These are phyloP conservation scores for Coniochaeta sp. DNA, from an alignment of 2,329 filamentous ascomycete species.

Conservation along the genomic window DNA sequence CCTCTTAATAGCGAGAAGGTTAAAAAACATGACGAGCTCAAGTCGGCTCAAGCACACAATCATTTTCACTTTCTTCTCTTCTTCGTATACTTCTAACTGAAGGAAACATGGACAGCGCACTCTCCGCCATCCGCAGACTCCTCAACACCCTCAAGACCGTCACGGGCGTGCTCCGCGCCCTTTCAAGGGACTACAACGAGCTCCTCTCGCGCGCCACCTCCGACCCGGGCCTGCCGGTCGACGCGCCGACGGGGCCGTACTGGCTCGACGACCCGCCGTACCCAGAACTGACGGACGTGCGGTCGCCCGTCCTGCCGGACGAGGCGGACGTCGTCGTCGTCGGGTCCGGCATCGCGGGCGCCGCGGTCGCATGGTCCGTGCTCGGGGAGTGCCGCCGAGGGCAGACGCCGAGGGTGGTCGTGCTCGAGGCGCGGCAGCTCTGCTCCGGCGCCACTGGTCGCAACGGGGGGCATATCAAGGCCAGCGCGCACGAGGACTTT, in stretches of 20 bases:
- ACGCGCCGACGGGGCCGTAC: conserved; percentile 34
- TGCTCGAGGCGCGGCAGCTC: conserved; percentile 42
- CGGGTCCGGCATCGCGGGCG: conserved; percentile 45
- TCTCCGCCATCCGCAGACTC: not conserved
- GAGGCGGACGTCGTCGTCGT: conserved; percentile 40
- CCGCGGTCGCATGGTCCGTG: conserved; percentile 25
- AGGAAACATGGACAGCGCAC: not conserved
- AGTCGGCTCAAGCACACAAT: too few species aligned
- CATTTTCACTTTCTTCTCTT: too few species aligned
- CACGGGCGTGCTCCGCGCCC: not conserved
- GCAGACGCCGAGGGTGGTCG: conserved; percentile 23
- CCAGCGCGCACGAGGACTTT: not conserved
- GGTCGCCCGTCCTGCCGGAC: conserved; percentile 24
- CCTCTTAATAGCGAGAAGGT: too few species aligned
- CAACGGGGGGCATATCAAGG: conserved; percentile 45
- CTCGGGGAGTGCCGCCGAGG: conserved; percentile 9
- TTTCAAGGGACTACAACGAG: not conserved
- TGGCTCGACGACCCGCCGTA: conserved; percentile 35
- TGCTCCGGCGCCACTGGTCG: conserved; percentile 46
- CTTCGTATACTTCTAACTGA: not conserved
- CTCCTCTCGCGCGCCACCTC: conserved; percentile 1
- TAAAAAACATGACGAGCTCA: too few species aligned
- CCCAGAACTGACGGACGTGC: conserved; percentile 24
- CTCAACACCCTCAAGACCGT: not conserved
- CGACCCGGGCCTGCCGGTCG: conserved; percentile 31